Evolutionary conservation across 352 stramenopile genomes (phyloP), one percentile per base, ranked within the genome.

Genomic region (Nothophytophthora sp.): DNA sequence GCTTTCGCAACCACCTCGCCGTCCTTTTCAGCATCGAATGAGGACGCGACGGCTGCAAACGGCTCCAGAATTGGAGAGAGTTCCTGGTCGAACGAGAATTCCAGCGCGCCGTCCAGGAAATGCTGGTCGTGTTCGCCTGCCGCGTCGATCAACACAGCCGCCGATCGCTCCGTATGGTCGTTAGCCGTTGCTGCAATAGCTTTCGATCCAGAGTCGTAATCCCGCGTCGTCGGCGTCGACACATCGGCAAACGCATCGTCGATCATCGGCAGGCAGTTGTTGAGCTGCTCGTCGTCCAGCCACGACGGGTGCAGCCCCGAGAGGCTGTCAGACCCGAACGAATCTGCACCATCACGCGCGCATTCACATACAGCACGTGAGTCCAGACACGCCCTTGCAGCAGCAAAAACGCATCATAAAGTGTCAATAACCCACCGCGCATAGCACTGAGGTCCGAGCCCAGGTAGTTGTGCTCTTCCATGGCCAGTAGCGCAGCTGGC

Each of bases 41-140:
- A 28, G n/a, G 39, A 39, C 11, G 19, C 52, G 19, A 22, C 53
- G 40, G 57, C 57, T 40, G 51, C 53, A 55, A 73, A 75, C 28
- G 69, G 57, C 23, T 67, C 71, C 5, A 82, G 35, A 64, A 90
- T 85, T 15, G 76, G 78, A n/a, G 71, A 86, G 22, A 86, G 20
- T 11, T 86, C 71, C 10, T 60, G 56, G 28, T 80, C 60, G 7
- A 83, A 74, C 0, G 65, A 38, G 30, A 82, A 71, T 43, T 73
- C 63, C 15, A 70, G 29, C 30, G 50, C 45, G 35, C 30, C 55
- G n/a, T 59, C 52, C 34, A 73, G 5, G 22, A 76, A 12, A 20
- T 66, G 55, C 25, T 49, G 6, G 20, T 67, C 59, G 19, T 67
- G 44, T 15, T 76, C 55, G 32, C 36, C 55, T 16, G 73, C 45